phyloP scores from a whole-genome alignment of 2,329 filamentous ascomycete species.

The Fusarium sp. region DNA sequence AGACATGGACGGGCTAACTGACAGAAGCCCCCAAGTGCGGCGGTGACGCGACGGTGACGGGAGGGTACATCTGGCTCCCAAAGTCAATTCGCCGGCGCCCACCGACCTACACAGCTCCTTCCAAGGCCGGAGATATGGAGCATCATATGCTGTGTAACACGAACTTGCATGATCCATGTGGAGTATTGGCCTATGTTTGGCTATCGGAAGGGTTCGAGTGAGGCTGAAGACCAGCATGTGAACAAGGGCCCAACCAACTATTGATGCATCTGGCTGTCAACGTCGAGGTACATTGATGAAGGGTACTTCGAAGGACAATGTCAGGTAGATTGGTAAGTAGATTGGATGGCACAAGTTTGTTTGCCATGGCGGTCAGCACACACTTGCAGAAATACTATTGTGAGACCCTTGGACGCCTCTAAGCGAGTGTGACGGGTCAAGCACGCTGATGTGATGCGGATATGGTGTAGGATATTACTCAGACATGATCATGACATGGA shows the following conservation, averaged over 20 bases:
- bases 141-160: slow-evolving; percentile 19
- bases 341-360: not conserved
- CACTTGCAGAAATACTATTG: not conserved
- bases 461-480: not conserved
- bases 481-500: not conserved
- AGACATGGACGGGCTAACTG: slow-evolving; percentile 12
- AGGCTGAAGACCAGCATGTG: slow-evolving; percentile 32
- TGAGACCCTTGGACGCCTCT: not conserved
- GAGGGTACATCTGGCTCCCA: not conserved
- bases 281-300: not conserved
- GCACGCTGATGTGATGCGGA: slow-evolving; percentile 31
- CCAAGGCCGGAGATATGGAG: not conserved
- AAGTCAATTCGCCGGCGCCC: slow-evolving; percentile 28
- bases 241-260: slow-evolving; percentile 25
- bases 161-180: slow-evolving; percentile 18
- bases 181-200: slow-evolving; percentile 3
- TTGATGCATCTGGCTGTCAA: slow-evolving; percentile 34
- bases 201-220: not conserved
- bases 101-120: not conserved
- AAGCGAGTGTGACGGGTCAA: slow-evolving; percentile 27
- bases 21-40: not conserved
- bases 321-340: slow-evolving; percentile 17
- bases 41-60: slow-evolving; percentile 23
- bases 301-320: slow-evolving; percentile 25
- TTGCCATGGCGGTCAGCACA: slow-evolving; percentile 21